Percentiles rank a stretch among this genome's conserved stretches.
Conservation (phyloP, 495 filamentous ascomycete genomes). For the Tuber melanosporum region DNA sequence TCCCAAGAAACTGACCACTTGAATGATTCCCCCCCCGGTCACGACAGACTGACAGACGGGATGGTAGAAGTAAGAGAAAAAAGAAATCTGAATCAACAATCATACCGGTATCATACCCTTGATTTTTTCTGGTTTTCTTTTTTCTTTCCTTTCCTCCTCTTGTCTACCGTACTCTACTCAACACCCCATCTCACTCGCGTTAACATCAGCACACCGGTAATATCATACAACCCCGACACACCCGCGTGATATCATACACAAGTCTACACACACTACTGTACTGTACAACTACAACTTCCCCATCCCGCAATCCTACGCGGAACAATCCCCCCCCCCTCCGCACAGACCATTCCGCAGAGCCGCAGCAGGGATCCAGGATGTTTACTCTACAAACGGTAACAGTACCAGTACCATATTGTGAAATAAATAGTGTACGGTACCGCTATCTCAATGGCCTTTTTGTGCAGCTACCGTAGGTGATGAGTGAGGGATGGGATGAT, state of each 20-base stretch:
- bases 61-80: background rate
- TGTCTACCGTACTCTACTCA: background rate
- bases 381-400: background rate
- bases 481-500: background rate
- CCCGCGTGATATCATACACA: background rate
- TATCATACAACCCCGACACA: no score
- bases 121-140: background rate
- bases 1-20: background rate
- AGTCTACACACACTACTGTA: background rate
- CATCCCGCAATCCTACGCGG: background rate
- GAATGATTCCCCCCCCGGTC: background rate
- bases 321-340: background rate
- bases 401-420: no score
- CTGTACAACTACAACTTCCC: background rate
- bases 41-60: background rate
- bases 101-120: background rate
- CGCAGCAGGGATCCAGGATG: background rate
- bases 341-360: slow-evolving; percentile 3
- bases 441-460: no score
- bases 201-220: background rate
- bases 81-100: background rate
- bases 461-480: no score
- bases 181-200: background rate
- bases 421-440: no score
- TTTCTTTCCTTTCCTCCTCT: no score